Evolutionary conservation across 768 basidiomycete genomes (phyloP).

Genomic region (Dendrothele bispora): DNA sequence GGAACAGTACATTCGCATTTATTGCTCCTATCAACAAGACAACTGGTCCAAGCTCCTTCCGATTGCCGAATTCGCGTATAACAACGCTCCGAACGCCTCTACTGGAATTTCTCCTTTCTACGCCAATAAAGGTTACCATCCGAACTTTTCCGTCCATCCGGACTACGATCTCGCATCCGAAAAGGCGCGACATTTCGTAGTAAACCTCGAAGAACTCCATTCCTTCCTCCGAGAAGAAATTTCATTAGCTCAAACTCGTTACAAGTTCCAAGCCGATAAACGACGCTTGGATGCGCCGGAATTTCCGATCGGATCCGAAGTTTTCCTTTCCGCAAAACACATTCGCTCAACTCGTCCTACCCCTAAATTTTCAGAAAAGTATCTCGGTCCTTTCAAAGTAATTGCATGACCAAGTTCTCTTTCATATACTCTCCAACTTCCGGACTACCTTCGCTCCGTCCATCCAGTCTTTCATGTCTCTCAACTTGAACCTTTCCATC

Average conservation of each 20-base stretch:
- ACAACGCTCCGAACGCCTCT: conserved; percentile 21
- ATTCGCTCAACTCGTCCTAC: too few species aligned
- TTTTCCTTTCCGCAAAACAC: background rate
- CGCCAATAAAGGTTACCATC: conserved; percentile 27
- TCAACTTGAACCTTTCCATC: background rate
- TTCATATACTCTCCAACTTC: too few species aligned
- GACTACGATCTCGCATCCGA: conserved; percentile 13
- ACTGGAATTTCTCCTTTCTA: conserved; percentile 27
- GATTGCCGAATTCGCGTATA: conserved; percentile 27
- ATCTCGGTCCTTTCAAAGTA: too few species aligned
- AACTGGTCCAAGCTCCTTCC: conserved; percentile 24
- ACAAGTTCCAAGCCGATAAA: background rate
- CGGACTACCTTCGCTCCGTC: too few species aligned
- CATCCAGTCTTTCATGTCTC: too few species aligned
- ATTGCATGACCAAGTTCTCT: too few species aligned
- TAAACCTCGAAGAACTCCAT: conserved; percentile 19
- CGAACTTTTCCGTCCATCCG: conserved; percentile 15
- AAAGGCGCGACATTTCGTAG: conserved; percentile 12
- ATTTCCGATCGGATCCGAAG: background rate
- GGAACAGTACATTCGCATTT: conserved; percentile 22
- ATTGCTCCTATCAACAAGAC: conserved; percentile 22
- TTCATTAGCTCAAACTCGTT: conserved; percentile 10
- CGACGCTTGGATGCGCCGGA: background rate
- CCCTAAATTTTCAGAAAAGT: too few species aligned
- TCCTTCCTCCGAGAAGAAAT: conserved; percentile 15